Conservation (phyloP, 225 moss, liverwort and hornwort species). For the Rhytidiadelphus loreus region DNA sequence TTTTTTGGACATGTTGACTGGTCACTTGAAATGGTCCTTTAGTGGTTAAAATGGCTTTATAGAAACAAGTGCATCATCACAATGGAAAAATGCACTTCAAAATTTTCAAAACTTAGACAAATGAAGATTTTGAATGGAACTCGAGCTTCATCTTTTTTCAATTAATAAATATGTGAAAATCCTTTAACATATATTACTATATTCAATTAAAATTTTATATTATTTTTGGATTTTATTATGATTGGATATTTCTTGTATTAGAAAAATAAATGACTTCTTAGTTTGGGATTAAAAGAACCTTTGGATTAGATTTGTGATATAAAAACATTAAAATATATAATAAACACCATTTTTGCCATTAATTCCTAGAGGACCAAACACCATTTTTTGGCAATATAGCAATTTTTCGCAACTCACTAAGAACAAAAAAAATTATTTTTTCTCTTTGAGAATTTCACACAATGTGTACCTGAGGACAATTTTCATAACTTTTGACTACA, state of each 20-base stretch:
- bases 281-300: not conserved
- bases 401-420: too few relatives aligned
- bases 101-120: not conserved
- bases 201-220: too few relatives aligned
- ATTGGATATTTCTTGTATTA: too few relatives aligned
- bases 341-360: not conserved
- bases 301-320: not conserved
- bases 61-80: not conserved
- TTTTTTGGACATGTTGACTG: rapidly evolving
- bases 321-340: too few relatives aligned
- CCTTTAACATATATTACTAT: rapidly evolving
- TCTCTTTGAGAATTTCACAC: too few relatives aligned
- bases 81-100: not conserved
- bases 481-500: too few relatives aligned
- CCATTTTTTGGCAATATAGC: too few relatives aligned
- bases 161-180: not conserved
- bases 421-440: too few relatives aligned
- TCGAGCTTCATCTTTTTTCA: not conserved
- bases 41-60: not conserved
- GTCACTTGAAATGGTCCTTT: not conserved
- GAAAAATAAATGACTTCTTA: not conserved
- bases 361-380: too few relatives aligned
- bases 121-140: too few relatives aligned
- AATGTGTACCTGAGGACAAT: too few relatives aligned
- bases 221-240: not conserved